A percentile compares a stretch with the other conserved stretches of the same genome.
Evolutionary conservation across 2,329 filamentous ascomycete genomes (phyloP).

Genomic region (Fonsecaea erecta): DNA sequence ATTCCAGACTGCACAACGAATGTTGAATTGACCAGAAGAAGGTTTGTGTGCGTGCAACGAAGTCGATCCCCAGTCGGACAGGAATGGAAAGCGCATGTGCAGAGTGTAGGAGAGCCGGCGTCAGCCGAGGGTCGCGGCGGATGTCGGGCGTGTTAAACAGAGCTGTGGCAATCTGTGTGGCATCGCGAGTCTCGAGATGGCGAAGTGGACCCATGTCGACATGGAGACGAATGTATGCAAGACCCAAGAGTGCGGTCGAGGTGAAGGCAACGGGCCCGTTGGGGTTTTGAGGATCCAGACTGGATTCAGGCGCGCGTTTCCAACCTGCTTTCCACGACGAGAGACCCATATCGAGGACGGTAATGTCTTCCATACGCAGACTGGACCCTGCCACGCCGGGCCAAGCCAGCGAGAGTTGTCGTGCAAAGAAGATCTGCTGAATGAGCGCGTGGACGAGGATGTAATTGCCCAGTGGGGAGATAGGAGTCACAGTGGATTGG

Average conservation of each 20-base stretch:
- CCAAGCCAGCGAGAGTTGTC: slow-evolving; percentile 53
- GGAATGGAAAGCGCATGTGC: slow-evolving; percentile 61
- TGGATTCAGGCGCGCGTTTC: slow-evolving; percentile 59
- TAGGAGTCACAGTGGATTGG: slow-evolving; percentile 41
- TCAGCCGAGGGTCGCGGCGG: slow-evolving; percentile 51
- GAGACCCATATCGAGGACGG: slow-evolving; percentile 53
- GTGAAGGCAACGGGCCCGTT: slow-evolving; percentile 60
- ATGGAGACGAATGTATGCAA: slow-evolving; percentile 55
- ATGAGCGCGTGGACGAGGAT: slow-evolving; percentile 60
- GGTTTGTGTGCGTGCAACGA: slow-evolving; percentile 58
- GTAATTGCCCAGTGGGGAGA: slow-evolving; percentile 60
- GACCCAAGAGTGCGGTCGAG: slow-evolving; percentile 53
- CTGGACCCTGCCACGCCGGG: slow-evolving; percentile 50
- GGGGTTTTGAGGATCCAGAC: slow-evolving; percentile 58
- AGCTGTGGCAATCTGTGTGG: slow-evolving; percentile 52
- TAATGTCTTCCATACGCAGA: slow-evolving; percentile 51
- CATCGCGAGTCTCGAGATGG: slow-evolving; percentile 54
- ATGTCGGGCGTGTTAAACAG: slow-evolving; percentile 51
- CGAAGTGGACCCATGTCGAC: slow-evolving; percentile 54
- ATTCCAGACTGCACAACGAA: slow-evolving; percentile 59
- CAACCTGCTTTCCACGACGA: slow-evolving; percentile 58
- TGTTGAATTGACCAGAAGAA: slow-evolving; percentile 63
- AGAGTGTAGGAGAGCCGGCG: slow-evolving; percentile 58
- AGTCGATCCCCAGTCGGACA: slow-evolving; percentile 58
- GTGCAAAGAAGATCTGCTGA: slow-evolving; percentile 59